phyloP scores from a whole-genome alignment of 345 rosid species.

The Melaleuca alternifolia region DNA sequence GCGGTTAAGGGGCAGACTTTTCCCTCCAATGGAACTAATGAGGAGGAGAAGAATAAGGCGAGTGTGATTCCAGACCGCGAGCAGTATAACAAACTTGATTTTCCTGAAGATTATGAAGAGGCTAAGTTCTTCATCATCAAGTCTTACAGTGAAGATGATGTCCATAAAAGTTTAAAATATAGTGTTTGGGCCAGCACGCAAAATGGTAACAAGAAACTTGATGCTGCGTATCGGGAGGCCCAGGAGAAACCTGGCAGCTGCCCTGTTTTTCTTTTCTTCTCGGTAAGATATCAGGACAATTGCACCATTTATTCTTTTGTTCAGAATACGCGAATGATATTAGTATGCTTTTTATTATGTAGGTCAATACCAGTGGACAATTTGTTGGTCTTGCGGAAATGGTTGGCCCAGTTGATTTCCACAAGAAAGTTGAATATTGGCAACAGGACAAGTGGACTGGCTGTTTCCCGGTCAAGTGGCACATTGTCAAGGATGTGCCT shows the following conservation, averaged over 20 bases:
- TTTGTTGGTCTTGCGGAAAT: constrained; percentile 95
- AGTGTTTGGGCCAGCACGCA: constrained; percentile 96
- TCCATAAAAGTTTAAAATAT: constrained; percentile 88
- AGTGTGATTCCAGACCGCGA: constrained; percentile 38
- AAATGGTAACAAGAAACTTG: constrained; percentile 90
- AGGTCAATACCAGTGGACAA: constrained; percentile 97
- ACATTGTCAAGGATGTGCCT: constrained; percentile 87
- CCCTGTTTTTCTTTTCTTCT: constrained; percentile 78
- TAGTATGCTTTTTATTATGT: neutral
- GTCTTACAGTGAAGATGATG: constrained; percentile 98
- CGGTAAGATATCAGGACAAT: constrained; percentile 31
- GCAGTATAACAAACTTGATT: constrained; percentile 60
- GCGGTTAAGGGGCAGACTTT: constrained; percentile 46
- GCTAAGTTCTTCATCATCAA: constrained; percentile 86
- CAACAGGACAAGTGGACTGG: constrained; percentile 99
- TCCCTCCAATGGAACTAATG: constrained; percentile 13
- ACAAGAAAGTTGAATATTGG: constrained; percentile 76
- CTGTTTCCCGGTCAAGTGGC: constrained; percentile 91
- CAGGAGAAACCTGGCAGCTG: constrained; percentile 60
- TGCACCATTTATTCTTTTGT: neutral
- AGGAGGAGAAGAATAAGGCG: constrained; percentile 30
- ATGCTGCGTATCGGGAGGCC: constrained; percentile 80
- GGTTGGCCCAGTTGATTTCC: constrained; percentile 80
- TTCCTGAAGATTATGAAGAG: constrained; percentile 47
- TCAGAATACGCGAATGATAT: neutral